A percentile compares a stretch with the other conserved stretches of the same genome.
phyloP scores from a whole-genome alignment of 495 filamentous ascomycete species.

The Daldinia bambusicola region DNA sequence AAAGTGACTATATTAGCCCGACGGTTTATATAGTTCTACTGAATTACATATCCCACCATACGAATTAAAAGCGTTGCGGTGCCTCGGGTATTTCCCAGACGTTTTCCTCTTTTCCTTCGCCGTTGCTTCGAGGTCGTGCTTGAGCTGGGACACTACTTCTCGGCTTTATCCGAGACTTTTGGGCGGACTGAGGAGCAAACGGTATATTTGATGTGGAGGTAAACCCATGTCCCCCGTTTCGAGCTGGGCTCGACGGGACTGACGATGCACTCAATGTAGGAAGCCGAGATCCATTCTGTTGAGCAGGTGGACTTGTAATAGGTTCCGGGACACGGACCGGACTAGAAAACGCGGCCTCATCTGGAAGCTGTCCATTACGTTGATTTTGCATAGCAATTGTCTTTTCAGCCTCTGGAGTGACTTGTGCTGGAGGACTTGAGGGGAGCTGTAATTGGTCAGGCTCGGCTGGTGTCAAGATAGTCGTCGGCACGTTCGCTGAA shows the following conservation, averaged over 20 bases:
- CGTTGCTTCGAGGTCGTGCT: slow-evolving; percentile 24
- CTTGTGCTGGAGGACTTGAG: slow-evolving; percentile 30
- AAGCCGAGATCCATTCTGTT: slow-evolving; percentile 6
- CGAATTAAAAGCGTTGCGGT: slow-evolving; percentile 29
- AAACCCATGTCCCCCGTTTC: slow-evolving; percentile 48
- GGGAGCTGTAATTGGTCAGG: slow-evolving; percentile 21
- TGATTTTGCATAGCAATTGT: slow-evolving; percentile 53
- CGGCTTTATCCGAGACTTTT: slow-evolving; percentile 21
- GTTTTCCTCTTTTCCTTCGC: slow-evolving; percentile 20
- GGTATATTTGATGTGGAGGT: slow-evolving; percentile 51
- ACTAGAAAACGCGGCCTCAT: slow-evolving; percentile 30
- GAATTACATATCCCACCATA: neutral
- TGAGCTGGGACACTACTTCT: slow-evolving; percentile 20
- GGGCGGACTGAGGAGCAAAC: slow-evolving; percentile 41
- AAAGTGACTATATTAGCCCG: neutral
- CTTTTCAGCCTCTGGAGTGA: slow-evolving; percentile 8
- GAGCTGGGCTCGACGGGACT: slow-evolving; percentile 39
- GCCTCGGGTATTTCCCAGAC: slow-evolving; percentile 49
- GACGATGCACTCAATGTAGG: slow-evolving; percentile 26
- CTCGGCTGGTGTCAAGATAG: slow-evolving; percentile 33
- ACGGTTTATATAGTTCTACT: neutral
- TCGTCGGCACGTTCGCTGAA: slow-evolving; percentile 29
- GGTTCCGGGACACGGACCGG: slow-evolving; percentile 55
- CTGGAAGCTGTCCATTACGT: slow-evolving; percentile 49
- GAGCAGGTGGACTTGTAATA: slow-evolving; percentile 31